Evolutionary conservation across 2,329 filamentous ascomycete genomes (phyloP).

Genomic region (Trichoderma arundinaceum): DNA sequence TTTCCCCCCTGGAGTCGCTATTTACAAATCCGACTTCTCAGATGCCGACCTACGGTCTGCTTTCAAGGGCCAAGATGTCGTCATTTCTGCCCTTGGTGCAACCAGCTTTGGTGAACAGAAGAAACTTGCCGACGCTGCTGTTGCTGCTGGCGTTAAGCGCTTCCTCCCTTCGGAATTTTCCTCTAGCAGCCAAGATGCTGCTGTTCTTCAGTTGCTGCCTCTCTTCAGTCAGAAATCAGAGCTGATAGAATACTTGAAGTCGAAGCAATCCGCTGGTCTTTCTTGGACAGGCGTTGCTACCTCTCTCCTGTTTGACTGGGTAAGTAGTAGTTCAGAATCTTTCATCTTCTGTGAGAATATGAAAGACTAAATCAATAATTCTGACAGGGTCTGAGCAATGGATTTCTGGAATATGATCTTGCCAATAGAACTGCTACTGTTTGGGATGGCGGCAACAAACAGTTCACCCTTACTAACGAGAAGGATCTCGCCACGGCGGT

Average conservation of each 20-base stretch:
- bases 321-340: conserved; percentile 1
- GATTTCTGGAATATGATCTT: conserved; percentile 34
- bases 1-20: conserved; percentile 24
- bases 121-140: conserved; percentile 57
- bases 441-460: conserved; percentile 32
- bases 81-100: conserved; percentile 53
- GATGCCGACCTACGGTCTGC: conserved; percentile 30
- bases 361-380: neutral
- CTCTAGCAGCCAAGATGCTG: conserved; percentile 41
- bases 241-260: conserved; percentile 32
- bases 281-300: conserved; percentile 42
- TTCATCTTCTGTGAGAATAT: neutral
- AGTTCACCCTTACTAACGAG: conserved; percentile 33
- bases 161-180: conserved; percentile 60
- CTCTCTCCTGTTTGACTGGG: conserved; percentile 41
- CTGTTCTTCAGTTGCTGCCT: conserved; percentile 33
- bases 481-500: conserved; percentile 52
- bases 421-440: conserved; percentile 29
- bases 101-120: conserved; percentile 50
- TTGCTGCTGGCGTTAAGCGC: conserved; percentile 58
- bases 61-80: conserved; percentile 33
- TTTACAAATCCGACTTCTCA: conserved; percentile 33
- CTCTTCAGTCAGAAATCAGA: conserved; percentile 35
- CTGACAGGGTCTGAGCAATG: conserved; percentile 29
- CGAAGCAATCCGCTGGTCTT: conserved; percentile 31